phyloP scores from a whole-genome alignment of 2,329 filamentous ascomycete genomes.

The Taxawa tesnikishii region DNA sequence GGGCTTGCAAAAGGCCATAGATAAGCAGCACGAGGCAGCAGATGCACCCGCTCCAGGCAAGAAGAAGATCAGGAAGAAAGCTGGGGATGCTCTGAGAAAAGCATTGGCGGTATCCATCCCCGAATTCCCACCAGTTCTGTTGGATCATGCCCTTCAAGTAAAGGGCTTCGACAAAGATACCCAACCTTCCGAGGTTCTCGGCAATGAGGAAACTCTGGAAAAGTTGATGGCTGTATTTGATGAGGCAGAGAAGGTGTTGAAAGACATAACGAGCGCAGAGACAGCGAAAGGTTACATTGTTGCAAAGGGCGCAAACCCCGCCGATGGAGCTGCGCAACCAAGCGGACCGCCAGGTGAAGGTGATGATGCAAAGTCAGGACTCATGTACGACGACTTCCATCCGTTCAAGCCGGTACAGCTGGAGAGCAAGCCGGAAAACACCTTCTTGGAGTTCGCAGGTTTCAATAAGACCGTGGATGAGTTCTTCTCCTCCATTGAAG shows the following conservation, averaged over 20 bases:
- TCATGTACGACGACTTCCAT: conserved; percentile 91
- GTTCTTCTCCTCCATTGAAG: conserved; percentile 93
- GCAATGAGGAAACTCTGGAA: conserved; percentile 51
- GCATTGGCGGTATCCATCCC: conserved; percentile 73
- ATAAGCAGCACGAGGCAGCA: conserved; percentile 40
- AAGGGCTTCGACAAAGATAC: conserved; percentile 56
- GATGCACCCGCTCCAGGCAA: conserved; percentile 30
- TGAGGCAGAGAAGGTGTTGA: conserved; percentile 57
- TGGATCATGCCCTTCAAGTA: conserved; percentile 71
- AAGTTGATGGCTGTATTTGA: conserved; percentile 56
- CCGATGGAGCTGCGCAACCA: conserved; percentile 5
- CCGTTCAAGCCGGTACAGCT: conserved; percentile 81
- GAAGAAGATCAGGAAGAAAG: conserved; percentile 62
- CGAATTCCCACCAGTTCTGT: conserved; percentile 74
- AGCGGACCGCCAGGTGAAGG: conserved; percentile 18
- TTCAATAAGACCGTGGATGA: conserved; percentile 94
- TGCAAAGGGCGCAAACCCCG: conserved; percentile 31
- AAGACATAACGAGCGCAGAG: conserved; percentile 53
- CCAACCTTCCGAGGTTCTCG: conserved; percentile 58
- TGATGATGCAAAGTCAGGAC: conserved; percentile 23
- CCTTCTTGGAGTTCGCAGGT: conserved; percentile 63
- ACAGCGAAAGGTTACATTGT: conserved; percentile 76
- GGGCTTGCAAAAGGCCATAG: conserved; percentile 55
- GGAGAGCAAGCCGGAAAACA: conserved; percentile 49
- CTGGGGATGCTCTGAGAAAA: conserved; percentile 63